Conservation (phyloP, 345 rosid genomes). For the Schrenkiella parvula region DNA sequence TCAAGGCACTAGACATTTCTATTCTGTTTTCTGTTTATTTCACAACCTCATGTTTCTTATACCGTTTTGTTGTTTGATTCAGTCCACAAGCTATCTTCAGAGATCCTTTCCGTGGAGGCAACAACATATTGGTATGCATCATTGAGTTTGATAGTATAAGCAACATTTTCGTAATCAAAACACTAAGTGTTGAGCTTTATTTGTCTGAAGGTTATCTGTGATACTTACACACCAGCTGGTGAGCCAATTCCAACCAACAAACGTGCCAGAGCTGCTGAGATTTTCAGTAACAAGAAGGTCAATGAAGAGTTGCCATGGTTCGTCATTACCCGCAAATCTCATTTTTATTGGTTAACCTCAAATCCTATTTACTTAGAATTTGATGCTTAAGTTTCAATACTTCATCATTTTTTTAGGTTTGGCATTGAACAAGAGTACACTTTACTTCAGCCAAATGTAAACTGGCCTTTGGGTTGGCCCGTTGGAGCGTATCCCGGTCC, state of each 20-base stretch:
- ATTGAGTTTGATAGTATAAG: neutral
- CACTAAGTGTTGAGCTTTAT: neutral
- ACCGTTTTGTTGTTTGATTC: slow-evolving; percentile 15
- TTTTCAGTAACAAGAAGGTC: slow-evolving; percentile 70
- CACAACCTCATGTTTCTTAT: slow-evolving; percentile 11
- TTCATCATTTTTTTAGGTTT: slow-evolving; percentile 42
- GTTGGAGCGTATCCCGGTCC: slow-evolving; percentile 98
- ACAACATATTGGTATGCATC: slow-evolving; percentile 83
- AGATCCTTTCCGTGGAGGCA: slow-evolving; percentile 97
- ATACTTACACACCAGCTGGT: slow-evolving; percentile 89
- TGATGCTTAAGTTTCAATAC: neutral
- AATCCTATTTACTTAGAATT: neutral
- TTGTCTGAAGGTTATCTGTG: slow-evolving; percentile 71
- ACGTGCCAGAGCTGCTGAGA: slow-evolving; percentile 80
- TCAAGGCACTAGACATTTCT: neutral
- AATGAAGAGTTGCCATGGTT: slow-evolving; percentile 75
- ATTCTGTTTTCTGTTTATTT: neutral
- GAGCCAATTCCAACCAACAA: slow-evolving; percentile 98
- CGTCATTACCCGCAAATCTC: slow-evolving; percentile 8
- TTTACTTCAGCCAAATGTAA: slow-evolving; percentile 73
- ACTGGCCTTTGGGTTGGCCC: slow-evolving; percentile 99
- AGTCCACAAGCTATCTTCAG: slow-evolving; percentile 96
- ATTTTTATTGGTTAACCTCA: neutral
- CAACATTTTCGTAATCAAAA: neutral
- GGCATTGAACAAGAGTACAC: slow-evolving; percentile 99